Conservation (phyloP, 78 protist genomes). For the Creolimax fragrantissima region DNA sequence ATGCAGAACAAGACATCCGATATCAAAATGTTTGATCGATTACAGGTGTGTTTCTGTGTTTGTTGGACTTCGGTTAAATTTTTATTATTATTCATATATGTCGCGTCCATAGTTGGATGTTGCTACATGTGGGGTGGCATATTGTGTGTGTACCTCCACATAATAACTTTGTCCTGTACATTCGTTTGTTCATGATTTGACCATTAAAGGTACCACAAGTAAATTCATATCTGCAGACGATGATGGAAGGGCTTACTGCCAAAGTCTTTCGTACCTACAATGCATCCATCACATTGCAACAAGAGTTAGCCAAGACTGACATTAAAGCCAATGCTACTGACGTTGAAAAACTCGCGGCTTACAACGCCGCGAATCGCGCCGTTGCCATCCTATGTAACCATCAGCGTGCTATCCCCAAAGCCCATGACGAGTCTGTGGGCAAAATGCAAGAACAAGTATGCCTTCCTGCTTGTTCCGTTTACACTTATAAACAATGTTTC, state of each 20-base stretch:
- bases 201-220: conserved; percentile 41
- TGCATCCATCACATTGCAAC: conserved; percentile 86
- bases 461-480: not conserved
- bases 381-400: conserved; percentile 99
- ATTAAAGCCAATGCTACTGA: not conserved
- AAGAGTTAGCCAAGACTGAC: conserved; percentile 36
- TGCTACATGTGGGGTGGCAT: not conserved
- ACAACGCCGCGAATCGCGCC: conserved; percentile 77
- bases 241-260: conserved; percentile 90
- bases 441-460: not conserved
- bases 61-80: not conserved
- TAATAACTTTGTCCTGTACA: not conserved
- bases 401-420: conserved; percentile 59
- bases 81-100: not conserved
- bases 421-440: conserved; percentile 19
- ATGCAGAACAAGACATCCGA: conserved; percentile 27
- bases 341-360: conserved; percentile 62
- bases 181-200: not conserved
- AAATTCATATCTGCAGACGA: conserved; percentile 72
- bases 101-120: not conserved
- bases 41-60: not conserved
- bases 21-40: not conserved
- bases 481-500: too few relatives aligned
- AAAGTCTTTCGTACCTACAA: conserved; percentile 99
- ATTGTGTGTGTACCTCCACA: not conserved